phyloP scores from a whole-genome alignment of 768 basidiomycete species.

The Termitomyces sp. region DNA sequence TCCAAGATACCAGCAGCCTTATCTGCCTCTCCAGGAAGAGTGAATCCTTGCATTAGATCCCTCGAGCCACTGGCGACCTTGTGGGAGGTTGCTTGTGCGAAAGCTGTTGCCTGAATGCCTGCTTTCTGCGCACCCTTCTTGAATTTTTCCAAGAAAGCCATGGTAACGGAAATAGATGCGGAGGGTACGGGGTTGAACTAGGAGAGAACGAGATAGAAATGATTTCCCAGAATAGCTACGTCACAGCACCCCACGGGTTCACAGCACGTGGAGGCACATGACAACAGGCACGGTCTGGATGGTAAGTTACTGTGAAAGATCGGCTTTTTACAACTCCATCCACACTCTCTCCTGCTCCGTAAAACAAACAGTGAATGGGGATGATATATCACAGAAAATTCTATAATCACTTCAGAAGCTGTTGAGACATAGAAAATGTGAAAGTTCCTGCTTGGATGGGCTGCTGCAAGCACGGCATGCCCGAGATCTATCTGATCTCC shows the following conservation, averaged over 20 bases:
- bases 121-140: slow-evolving; percentile 77
- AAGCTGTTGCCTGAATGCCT: slow-evolving; percentile 72
- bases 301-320: too few species aligned
- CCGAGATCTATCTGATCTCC: too few species aligned
- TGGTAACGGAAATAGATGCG: slow-evolving; percentile 8
- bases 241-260: background rate
- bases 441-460: too few species aligned
- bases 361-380: too few species aligned
- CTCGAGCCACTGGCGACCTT: slow-evolving; percentile 72
- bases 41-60: slow-evolving; percentile 81
- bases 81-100: slow-evolving; percentile 59
- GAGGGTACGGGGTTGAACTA: background rate
- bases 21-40: slow-evolving; percentile 86
- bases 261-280: background rate
- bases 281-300: too few species aligned
- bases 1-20: slow-evolving; percentile 91
- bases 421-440: too few species aligned
- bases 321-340: too few species aligned
- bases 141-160: slow-evolving; percentile 75
- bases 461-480: too few species aligned
- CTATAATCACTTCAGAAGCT: too few species aligned
- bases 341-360: too few species aligned
- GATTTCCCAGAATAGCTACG: background rate
- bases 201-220: background rate
- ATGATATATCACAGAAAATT: too few species aligned